A percentile compares a stretch with the other conserved stretches of the same genome.
Conservation (phyloP, 1,139 yeast species). For the Geotrichum bryndzae region DNA sequence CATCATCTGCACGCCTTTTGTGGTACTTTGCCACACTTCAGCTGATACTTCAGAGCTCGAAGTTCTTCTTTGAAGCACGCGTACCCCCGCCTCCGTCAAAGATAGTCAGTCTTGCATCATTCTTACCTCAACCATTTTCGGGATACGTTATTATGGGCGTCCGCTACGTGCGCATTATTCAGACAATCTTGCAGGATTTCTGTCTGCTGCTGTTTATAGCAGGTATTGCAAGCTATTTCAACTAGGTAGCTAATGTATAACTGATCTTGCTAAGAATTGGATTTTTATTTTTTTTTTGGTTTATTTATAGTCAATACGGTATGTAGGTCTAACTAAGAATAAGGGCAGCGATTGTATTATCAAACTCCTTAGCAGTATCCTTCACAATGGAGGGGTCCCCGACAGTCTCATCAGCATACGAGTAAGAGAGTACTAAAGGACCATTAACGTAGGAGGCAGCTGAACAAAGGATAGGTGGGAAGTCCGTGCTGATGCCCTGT, state of each 20-base stretch:
- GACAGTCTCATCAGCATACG: constrained; percentile 10
- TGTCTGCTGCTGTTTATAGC: constrained; percentile 31
- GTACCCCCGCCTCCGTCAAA: constrained; percentile 28
- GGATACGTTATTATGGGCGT: constrained; percentile 28
- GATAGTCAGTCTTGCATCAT: constrained; percentile 26
- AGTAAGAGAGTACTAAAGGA: constrained; percentile 5
- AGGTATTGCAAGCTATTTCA: constrained; percentile 22
- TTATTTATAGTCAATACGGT: neutral
- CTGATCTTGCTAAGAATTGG: neutral
- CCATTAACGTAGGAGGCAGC: constrained; percentile 8
- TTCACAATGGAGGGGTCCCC: constrained; percentile 1
- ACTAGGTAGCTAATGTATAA: neutral
- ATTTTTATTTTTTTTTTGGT: neutral
- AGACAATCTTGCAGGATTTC: constrained; percentile 30
- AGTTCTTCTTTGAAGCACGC: constrained; percentile 32
- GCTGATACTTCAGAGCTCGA: constrained; percentile 30
- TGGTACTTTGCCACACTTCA: constrained; percentile 33
- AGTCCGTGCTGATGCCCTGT: constrained; percentile 12
- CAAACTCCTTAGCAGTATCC: neutral
- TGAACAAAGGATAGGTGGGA: constrained; percentile 7
- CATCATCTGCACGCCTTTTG: constrained; percentile 19
- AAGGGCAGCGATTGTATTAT: neutral
- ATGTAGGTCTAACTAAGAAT: neutral
- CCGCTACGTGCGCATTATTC: constrained; percentile 25
- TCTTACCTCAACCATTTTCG: constrained; percentile 31